phyloP scores from a whole-genome alignment of 805 yeast genomes.

The Candida golubevii region DNA sequence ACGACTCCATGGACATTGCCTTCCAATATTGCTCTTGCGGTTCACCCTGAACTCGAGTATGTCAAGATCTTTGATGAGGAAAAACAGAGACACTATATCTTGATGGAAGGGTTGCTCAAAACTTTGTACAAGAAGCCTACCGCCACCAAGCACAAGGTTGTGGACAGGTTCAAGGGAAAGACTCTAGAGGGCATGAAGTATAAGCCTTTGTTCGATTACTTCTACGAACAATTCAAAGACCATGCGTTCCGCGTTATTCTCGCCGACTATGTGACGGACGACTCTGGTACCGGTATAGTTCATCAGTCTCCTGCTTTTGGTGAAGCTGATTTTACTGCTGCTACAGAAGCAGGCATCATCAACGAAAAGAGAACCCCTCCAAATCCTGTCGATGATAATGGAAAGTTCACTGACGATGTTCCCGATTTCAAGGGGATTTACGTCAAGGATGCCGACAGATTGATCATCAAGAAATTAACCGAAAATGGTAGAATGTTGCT shows the following conservation, averaged over 20 bases:
- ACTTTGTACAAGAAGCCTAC: slow-evolving; percentile 93
- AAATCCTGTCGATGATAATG: slow-evolving; percentile 91
- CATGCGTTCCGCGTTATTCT: slow-evolving; percentile 77
- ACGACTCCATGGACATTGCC: slow-evolving; percentile 99
- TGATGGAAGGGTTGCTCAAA: slow-evolving; percentile 77
- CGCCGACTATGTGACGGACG: slow-evolving; percentile 83
- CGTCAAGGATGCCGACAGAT: slow-evolving; percentile 93
- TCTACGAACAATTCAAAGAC: slow-evolving; percentile 68
- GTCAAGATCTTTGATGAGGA: slow-evolving; percentile 90
- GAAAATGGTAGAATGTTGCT: slow-evolving; percentile 70
- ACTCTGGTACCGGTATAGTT: slow-evolving; percentile 98
- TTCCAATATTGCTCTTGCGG: slow-evolving; percentile 87
- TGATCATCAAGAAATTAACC: slow-evolving; percentile 80
- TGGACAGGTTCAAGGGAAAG: slow-evolving; percentile 75
- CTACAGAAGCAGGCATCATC: slow-evolving; percentile 72
- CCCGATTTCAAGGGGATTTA: slow-evolving; percentile 73
- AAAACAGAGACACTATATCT: slow-evolving; percentile 71
- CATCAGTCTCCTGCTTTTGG: slow-evolving; percentile 99
- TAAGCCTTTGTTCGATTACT: slow-evolving; percentile 79
- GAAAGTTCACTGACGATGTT: slow-evolving; percentile 75
- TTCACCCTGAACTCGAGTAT: slow-evolving; percentile 86
- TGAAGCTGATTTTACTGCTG: slow-evolving; percentile 93
- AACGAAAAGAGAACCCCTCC: slow-evolving; percentile 71
- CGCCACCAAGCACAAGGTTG: slow-evolving; percentile 78
- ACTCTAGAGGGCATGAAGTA: slow-evolving; percentile 77